A percentile compares a stretch with the other conserved stretches of the same genome.
These are phyloP conservation scores for Annona squamosa DNA, from an alignment of 164 flowering plant genomes.

Conservation along the genomic window DNA sequence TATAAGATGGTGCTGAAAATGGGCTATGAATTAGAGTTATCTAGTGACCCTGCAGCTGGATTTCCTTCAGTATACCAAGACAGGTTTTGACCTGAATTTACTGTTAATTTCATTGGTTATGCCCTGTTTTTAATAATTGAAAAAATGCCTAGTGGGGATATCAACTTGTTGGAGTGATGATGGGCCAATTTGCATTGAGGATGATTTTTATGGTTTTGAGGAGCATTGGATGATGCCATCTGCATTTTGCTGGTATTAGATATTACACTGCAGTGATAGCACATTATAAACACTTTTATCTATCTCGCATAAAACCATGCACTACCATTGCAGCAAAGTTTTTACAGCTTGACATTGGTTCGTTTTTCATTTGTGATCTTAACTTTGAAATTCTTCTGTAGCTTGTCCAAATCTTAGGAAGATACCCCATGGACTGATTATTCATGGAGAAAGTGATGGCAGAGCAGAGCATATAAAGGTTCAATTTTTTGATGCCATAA, in stretches of 20 bases:
- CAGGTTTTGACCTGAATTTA: too few species aligned
- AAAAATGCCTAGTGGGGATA: neutral
- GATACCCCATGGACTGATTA: conserved; percentile 68
- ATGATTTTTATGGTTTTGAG: neutral
- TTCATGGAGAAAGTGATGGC: conserved; percentile 93
- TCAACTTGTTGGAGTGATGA: neutral
- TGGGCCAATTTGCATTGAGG: neutral
- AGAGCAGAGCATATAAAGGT: conserved; percentile 73
- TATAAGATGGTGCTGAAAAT: neutral
- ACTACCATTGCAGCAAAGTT: too few species aligned
- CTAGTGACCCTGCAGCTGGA: too few species aligned
- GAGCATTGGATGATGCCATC: neutral
- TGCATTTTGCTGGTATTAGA: neutral
- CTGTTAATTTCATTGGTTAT: neutral
- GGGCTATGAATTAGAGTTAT: neutral
- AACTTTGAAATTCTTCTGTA: conserved; percentile 23
- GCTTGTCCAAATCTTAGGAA: conserved; percentile 73
- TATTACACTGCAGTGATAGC: neutral
- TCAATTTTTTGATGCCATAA: neutral
- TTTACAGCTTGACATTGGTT: neutral
- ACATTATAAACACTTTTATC: neutral
- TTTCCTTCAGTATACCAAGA: too few species aligned
- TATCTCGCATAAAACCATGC: neutral
- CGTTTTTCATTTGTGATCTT: neutral
- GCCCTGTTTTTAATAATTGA: neutral